Conservation (phyloP, 805 yeast genomes). For the Brettanomyces sp. region DNA sequence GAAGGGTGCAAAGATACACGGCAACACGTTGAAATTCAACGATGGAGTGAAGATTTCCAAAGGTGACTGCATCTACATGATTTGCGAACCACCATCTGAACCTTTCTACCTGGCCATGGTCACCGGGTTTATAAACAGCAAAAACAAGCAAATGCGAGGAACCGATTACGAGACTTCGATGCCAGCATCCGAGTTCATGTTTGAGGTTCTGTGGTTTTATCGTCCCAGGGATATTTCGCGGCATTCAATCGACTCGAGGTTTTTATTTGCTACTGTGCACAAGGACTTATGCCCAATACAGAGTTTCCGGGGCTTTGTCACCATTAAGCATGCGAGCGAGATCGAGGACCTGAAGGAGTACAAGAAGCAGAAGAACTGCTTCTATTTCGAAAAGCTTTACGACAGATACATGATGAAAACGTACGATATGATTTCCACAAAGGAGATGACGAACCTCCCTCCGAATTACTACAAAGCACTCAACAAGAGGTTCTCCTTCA, state of each 20-base stretch:
- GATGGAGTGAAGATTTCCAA: constrained; percentile 30
- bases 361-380: constrained; percentile 52
- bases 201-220: constrained; percentile 85
- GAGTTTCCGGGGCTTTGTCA: constrained; percentile 67
- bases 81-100: constrained; percentile 89
- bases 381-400: constrained; percentile 78
- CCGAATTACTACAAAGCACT: constrained; percentile 52
- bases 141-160: constrained; percentile 10
- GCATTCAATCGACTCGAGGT: constrained; percentile 58
- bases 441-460: constrained; percentile 47
- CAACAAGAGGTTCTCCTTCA: constrained; percentile 57
- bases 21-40: constrained; percentile 31
- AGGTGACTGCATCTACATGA: constrained; percentile 69
- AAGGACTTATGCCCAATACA: constrained; percentile 71
- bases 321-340: constrained; percentile 60
- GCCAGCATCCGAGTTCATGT: constrained; percentile 37
- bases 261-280: constrained; percentile 78
- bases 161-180: background rate
- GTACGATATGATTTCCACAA: constrained; percentile 69
- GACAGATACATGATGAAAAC: constrained; percentile 79
- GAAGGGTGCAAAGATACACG: constrained; percentile 30
- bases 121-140: constrained; percentile 54
- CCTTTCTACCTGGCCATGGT: constrained; percentile 86
- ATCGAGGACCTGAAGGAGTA: constrained; percentile 49
- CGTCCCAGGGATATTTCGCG: constrained; percentile 79